These are phyloP conservation scores for Sergeia podlipaevii DNA, from an alignment of 208 protist genomes.

Conservation along the genomic window DNA sequence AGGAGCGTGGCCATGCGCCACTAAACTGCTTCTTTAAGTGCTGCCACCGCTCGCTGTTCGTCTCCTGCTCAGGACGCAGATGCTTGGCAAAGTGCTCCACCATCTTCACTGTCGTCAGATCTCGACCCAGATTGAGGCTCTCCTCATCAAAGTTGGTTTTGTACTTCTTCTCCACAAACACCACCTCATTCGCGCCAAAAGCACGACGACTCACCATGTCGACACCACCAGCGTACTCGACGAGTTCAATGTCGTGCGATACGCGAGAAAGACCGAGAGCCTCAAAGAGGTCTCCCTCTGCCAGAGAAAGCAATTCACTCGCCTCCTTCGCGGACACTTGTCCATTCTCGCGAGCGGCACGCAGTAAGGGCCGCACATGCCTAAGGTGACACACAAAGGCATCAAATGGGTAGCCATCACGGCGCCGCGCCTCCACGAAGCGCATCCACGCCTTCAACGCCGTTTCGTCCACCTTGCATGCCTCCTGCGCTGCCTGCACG, in stretches of 20 bases:
- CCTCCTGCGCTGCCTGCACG: slow-evolving; percentile 30
- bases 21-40: slow-evolving; percentile 61
- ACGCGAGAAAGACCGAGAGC: slow-evolving; percentile 54
- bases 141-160: slow-evolving; percentile 41
- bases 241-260: slow-evolving; percentile 57
- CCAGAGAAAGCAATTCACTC: slow-evolving; percentile 9
- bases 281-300: slow-evolving; percentile 39
- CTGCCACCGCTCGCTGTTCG: slow-evolving; percentile 29
- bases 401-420: slow-evolving; percentile 66
- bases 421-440: slow-evolving; percentile 53
- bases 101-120: slow-evolving; percentile 56
- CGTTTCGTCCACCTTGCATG: slow-evolving; percentile 28
- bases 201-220: slow-evolving; percentile 57
- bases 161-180: slow-evolving; percentile 77
- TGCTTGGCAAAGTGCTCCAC: slow-evolving; percentile 61
- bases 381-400: slow-evolving; percentile 61
- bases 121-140: slow-evolving; percentile 22
- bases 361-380: slow-evolving; percentile 55
- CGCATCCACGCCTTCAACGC: slow-evolving; percentile 66
- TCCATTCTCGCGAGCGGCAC: slow-evolving; percentile 13
- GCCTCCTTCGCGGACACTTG: slow-evolving; percentile 20
- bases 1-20: slow-evolving; percentile 68
- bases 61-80: slow-evolving; percentile 37
- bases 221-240: slow-evolving; percentile 69
- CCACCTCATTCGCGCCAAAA: slow-evolving; percentile 59